These are phyloP conservation scores for Suillus paluster DNA, from an alignment of 768 basidiomycete species.

Conservation along the genomic window DNA sequence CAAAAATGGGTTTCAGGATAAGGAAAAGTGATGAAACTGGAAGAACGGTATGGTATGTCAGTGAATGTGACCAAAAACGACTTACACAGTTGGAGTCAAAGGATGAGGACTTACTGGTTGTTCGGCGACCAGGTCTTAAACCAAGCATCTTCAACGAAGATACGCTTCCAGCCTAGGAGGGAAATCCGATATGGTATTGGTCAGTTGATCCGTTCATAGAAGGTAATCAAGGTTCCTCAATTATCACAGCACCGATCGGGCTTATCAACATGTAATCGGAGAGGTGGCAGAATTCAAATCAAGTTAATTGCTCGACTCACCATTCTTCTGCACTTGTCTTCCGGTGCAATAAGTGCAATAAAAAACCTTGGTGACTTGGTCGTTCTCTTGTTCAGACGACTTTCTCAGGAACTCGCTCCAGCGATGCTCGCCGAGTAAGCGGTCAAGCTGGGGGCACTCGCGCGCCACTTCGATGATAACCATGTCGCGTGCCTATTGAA, in stretches of 20 bases:
- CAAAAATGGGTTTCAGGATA: constrained; percentile 47
- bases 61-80: background rate
- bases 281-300: background rate
- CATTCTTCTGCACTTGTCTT: constrained; percentile 49
- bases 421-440: constrained; percentile 45
- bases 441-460: constrained; percentile 33
- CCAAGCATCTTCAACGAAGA: constrained; percentile 48
- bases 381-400: constrained; percentile 35
- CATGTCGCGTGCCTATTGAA: constrained; percentile 44
- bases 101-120: constrained; percentile 26
- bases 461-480: constrained; percentile 48
- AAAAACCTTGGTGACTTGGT: constrained; percentile 38
- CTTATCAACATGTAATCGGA: background rate
- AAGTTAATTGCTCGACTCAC: constrained; percentile 29
- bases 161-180: constrained; percentile 50
- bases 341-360: constrained; percentile 43
- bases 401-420: constrained; percentile 45
- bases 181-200: constrained; percentile 6
- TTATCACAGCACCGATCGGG: background rate
- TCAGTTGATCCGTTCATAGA: background rate
- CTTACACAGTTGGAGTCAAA: background rate
- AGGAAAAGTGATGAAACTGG: constrained; percentile 39
- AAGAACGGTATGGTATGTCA: background rate
- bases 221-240: background rate
- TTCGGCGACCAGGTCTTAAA: constrained; percentile 36